Evolutionary conservation across 495 filamentous ascomycete genomes (phyloP).

Genomic region (Tuber melanosporum): DNA sequence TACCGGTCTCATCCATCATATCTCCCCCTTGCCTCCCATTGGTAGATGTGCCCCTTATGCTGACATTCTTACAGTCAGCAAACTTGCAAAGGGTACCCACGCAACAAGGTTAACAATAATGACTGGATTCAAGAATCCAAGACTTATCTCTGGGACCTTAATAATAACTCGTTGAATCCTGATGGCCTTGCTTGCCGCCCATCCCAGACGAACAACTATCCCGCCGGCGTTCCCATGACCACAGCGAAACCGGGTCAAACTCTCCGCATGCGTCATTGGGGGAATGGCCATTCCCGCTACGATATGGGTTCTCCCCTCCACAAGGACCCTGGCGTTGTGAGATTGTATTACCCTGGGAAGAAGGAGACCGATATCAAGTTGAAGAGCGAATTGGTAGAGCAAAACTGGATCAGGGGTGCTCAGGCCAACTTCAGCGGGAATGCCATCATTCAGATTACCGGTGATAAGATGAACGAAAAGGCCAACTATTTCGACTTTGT

Average conservation of each 20-base stretch:
- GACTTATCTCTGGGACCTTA: constrained; percentile 35
- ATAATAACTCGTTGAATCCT: constrained; percentile 12
- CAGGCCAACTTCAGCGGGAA: constrained; percentile 39
- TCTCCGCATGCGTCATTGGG: constrained; percentile 35
- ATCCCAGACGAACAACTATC: constrained; percentile 27
- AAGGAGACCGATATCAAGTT: constrained; percentile 30
- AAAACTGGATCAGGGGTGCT: constrained; percentile 33
- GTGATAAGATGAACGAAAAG: constrained; percentile 32
- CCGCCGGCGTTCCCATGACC: constrained; percentile 22
- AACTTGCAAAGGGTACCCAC: constrained; percentile 34
- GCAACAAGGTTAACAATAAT: constrained; percentile 24
- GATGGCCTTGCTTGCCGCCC: constrained; percentile 19
- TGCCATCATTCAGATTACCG: constrained; percentile 10
- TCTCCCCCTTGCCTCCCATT: background rate
- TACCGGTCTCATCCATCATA: background rate
- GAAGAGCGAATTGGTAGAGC: constrained; percentile 26
- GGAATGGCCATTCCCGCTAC: constrained; percentile 37
- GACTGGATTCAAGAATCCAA: constrained; percentile 40
- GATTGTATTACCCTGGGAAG: constrained; percentile 37
- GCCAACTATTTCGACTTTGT: constrained; percentile 34
- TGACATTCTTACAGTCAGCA: constrained; percentile 10
- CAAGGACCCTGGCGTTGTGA: constrained; percentile 39
- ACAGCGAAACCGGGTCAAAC: constrained; percentile 33
- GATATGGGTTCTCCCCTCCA: constrained; percentile 35
- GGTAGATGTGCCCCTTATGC: constrained; percentile 6